Evolutionary conservation across 306 rosid genomes (phyloP), one percentile per base, ranked within the genome.

Genomic region (Cucumis melo): DNA sequence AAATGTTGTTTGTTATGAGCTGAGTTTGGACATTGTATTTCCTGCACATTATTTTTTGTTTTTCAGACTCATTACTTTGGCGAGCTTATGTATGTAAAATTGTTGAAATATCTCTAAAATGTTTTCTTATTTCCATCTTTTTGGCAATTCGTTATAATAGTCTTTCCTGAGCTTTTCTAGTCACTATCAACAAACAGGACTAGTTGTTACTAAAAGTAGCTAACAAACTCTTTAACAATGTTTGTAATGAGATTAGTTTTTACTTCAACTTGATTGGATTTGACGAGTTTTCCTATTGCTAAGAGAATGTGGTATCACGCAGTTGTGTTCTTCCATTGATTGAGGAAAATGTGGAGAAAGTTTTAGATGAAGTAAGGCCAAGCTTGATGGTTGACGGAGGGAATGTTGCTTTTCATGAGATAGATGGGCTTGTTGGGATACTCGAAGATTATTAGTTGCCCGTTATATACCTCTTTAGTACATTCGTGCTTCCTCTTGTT

Each of bases 381-480:
- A 83, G 95, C 5, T 80, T 94, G 85, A 91, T 91, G 96, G 96
- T 89, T 56, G 98, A 94, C 85, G 98, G 98, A 68, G 98, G 98
- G 76, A 94, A 91, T 83, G 98, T 94, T 82, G 94, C 92, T 39
- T 83, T 94, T 13, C 97, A 94, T 75, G 98, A 94, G 81, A 94
- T 94, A 76, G 98, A 91, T 87, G 97, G 97, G 21, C 98, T 94
- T 86, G 87, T 90, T 71, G 98, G 91, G 58, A 68, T 94, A 68
- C n/a, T n/a, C n/a, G n/a, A n/a, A n/a, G n/a, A n/a, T n/a, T 13
- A 66, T 68, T 46, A 46, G 17, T 78, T 32, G 79, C 84, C 73
- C 17, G 39, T 83, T 65, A 13, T 50, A 50, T 72, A n/a, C 60
- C 15, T 46, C 48, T 67, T 80, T 3, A 20, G 41, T 12, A 23